Conservation (phyloP, 768 basidiomycete genomes). For the Kwoniella europaea region DNA sequence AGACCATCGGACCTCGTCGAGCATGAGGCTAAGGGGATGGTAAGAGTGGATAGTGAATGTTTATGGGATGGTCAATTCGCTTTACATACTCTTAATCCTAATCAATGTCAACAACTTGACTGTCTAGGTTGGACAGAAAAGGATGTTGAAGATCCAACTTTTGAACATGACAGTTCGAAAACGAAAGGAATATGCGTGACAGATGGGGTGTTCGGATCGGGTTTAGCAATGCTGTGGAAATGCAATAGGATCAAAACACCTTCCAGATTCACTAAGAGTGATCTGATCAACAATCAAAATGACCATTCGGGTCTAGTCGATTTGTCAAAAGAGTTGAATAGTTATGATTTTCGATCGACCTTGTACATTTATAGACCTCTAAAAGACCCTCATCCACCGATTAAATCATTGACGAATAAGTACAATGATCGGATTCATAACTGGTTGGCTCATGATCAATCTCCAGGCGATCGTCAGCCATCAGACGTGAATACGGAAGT, state of each 20-base stretch:
- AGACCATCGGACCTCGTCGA: background rate
- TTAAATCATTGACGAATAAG: background rate
- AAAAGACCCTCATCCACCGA: background rate
- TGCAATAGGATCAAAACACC: background rate
- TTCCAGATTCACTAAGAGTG: background rate
- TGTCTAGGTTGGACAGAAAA: background rate
- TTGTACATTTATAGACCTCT: background rate
- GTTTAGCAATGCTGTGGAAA: background rate
- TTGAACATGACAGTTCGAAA: background rate
- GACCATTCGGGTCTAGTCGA: background rate
- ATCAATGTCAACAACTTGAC: background rate
- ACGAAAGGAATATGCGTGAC: background rate
- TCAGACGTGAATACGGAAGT: background rate
- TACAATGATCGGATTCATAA: background rate
- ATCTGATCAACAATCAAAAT: background rate
- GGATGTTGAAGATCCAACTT: background rate
- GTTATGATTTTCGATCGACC: background rate
- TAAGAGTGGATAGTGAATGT: background rate
- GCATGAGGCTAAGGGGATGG: background rate
- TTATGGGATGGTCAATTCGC: background rate
- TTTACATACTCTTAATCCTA: background rate
- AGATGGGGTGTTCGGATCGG: background rate
- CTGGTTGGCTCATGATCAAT: background rate
- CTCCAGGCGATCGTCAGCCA: background rate
- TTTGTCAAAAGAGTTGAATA: background rate